Evolutionary conservation across 2,329 filamentous ascomycete species (phyloP), one percentile per base, ranked within the genome.

Genomic region (Sordariomycetes sp.): DNA sequence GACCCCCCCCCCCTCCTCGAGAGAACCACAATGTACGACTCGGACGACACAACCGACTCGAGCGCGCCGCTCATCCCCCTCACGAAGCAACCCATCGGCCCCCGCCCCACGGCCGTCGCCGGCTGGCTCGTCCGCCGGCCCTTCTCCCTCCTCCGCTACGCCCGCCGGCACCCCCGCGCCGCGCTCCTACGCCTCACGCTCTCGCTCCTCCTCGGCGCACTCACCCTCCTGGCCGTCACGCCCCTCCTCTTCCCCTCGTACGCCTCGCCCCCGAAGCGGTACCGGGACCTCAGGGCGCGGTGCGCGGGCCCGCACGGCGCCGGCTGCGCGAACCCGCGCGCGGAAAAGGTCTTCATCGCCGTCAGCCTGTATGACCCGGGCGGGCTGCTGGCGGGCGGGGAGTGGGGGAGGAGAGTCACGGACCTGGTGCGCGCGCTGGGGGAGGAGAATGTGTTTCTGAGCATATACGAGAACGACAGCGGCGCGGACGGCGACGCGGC

Each of bases 381-480:
- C 7, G 85, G 84, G 1, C 70, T 76, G 2, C 70, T 90, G 22
- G 78, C 84, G 0, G 70, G 74, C 7, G 85, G 86, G 1, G 70
- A 73, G 32, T 90, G 86, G 86, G 85, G 82, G 0, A 66, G 76
- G 59, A 75, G 77, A 25, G 65, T 90, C 0, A 65, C 84, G 48
- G 71, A 81, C 22, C 68, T 90, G 57, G 77, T 90, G 35, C 74
- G 86, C 54, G 66, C 87, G 34, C 72, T 90, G 42, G 87, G 87
- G 0, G 75, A 77, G 15, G 72, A 85, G 39, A 86, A 89, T 63
- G 81, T 86, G 2, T 87, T 83, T 64, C 68, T 90, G 57, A 87
- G 84, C 67, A 79, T 90, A 35, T 90, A 89, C 66, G 86, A 88
- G 65, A 86, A 87, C 63, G 81, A 87, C 64, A 80, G 84, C 35